These are phyloP conservation scores for Liriodendron chinense DNA, from an alignment of 164 flowering plant genomes.

Conservation along the genomic window DNA sequence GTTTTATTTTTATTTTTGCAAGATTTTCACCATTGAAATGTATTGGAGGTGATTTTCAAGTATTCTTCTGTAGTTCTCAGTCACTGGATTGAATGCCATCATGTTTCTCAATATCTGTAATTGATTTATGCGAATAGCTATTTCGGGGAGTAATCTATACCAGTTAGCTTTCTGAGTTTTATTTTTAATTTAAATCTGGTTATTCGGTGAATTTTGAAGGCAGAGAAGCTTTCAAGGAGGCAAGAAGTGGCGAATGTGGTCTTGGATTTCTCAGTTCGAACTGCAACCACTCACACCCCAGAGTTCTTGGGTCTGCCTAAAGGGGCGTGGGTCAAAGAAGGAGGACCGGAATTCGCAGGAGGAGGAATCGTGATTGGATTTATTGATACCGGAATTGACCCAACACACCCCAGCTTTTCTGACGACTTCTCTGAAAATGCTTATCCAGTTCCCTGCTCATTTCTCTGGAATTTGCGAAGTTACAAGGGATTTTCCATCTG, in stretches of 20 bases:
- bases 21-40: no score
- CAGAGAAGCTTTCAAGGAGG: constrained; percentile 70
- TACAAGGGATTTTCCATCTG: constrained; percentile 91
- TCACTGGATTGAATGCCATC: not conserved
- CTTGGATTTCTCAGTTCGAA: constrained; percentile 88
- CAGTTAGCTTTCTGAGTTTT: not conserved
- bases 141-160: not conserved
- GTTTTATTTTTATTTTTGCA: no score
- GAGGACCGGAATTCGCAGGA: constrained; percentile 86
- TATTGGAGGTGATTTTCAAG: no score
- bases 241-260: constrained; percentile 84
- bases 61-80: no score
- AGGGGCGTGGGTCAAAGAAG: constrained; percentile 89
- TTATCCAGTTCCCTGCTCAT: constrained; percentile 70
- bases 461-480: constrained; percentile 95
- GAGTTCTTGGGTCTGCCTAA: constrained; percentile 87
- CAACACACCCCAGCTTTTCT: constrained; percentile 87
- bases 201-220: constrained; percentile 44
- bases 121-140: not conserved
- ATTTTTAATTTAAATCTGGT: not conserved
- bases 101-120: not conserved
- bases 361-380: constrained; percentile 92
- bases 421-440: constrained; percentile 44
- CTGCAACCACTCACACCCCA: constrained; percentile 94
- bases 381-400: constrained; percentile 97